These are phyloP conservation scores for Amniculicola lignicola DNA, from an alignment of 495 filamentous ascomycete species.

Conservation along the genomic window DNA sequence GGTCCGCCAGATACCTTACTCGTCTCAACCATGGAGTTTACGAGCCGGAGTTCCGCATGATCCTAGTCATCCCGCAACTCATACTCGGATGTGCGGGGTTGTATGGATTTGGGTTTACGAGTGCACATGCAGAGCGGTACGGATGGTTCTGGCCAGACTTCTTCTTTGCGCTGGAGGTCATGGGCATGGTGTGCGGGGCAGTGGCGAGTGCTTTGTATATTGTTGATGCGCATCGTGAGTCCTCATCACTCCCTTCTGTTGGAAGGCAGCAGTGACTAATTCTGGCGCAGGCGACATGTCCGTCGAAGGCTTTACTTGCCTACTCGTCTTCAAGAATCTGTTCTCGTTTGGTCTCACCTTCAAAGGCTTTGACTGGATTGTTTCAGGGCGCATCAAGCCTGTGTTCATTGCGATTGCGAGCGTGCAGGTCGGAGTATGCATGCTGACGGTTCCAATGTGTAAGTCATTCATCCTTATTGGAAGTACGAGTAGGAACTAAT, in stretches of 20 bases:
- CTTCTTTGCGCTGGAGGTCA: constrained; percentile 65
- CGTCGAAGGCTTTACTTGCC: constrained; percentile 85
- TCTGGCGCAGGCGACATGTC: constrained; percentile 64
- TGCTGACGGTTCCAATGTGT: constrained; percentile 77
- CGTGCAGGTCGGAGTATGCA: constrained; percentile 72
- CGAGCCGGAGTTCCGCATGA: constrained; percentile 85
- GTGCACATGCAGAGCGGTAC: constrained; percentile 56
- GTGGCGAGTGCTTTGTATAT: constrained; percentile 86
- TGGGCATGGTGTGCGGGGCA: constrained; percentile 88
- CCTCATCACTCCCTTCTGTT: neutral
- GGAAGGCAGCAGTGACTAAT: neutral
- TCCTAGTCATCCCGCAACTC: constrained; percentile 77
- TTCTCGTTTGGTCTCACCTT: constrained; percentile 86
- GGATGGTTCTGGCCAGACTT: constrained; percentile 70
- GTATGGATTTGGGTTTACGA: constrained; percentile 77
- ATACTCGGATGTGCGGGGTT: constrained; percentile 74
- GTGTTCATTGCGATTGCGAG: constrained; percentile 70
- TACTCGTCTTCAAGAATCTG: constrained; percentile 90
- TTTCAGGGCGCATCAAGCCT: constrained; percentile 53
- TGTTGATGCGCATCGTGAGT: constrained; percentile 86
- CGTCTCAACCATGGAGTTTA: constrained; percentile 74
- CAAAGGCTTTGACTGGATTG: constrained; percentile 77
- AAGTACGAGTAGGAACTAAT: constrained; percentile 2
- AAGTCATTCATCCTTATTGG: constrained; percentile 37
- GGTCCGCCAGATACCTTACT: constrained; percentile 65